Evolutionary conservation across 352 stramenopile species (phyloP).

Genomic region (Pythium insidiosum): DNA sequence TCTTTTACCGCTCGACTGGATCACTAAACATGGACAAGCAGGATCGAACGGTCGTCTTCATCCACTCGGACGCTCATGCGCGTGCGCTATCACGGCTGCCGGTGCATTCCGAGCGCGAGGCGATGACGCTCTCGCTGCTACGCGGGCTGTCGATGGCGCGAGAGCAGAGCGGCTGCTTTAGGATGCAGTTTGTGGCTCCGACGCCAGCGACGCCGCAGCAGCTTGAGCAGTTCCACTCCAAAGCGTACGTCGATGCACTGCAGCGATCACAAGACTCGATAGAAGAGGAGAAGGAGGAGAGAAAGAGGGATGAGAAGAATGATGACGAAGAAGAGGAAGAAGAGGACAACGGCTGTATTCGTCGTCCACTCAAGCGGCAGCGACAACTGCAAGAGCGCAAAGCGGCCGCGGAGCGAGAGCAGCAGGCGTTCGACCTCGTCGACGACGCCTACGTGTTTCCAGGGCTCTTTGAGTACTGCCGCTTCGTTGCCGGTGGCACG

Average conservation of each 20-base stretch:
- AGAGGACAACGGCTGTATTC: background rate
- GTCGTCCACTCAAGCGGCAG: background rate
- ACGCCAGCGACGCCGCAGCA: slow-evolving; percentile 18
- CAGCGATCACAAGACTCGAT: slow-evolving; percentile 1
- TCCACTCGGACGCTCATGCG: slow-evolving; percentile 23
- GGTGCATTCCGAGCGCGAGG: slow-evolving; percentile 26
- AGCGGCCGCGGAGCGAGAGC: slow-evolving; percentile 7
- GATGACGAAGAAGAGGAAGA: background rate
- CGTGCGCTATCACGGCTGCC: slow-evolving; percentile 22
- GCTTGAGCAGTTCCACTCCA: slow-evolving; percentile 27
- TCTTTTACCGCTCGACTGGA: background rate
- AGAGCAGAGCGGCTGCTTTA: slow-evolving; percentile 6
- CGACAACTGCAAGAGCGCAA: no score
- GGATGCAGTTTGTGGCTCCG: slow-evolving; percentile 28
- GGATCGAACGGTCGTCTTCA: slow-evolving; percentile 12
- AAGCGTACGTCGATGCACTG: slow-evolving; percentile 27
- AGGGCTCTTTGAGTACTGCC: slow-evolving; percentile 51
- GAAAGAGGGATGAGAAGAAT: background rate
- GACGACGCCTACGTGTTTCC: slow-evolving; percentile 53
- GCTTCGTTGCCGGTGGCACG: slow-evolving; percentile 39
- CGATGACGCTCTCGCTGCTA: slow-evolving; percentile 35
- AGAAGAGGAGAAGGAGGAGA: background rate
- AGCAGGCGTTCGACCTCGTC: slow-evolving; percentile 37
- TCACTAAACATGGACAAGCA: background rate
- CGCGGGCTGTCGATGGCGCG: slow-evolving; percentile 7